Percentiles rank a stretch among this genome's conserved stretches.
Evolutionary conservation across 345 rosid genomes (phyloP).

Genomic region (Euclidium syriacum): DNA sequence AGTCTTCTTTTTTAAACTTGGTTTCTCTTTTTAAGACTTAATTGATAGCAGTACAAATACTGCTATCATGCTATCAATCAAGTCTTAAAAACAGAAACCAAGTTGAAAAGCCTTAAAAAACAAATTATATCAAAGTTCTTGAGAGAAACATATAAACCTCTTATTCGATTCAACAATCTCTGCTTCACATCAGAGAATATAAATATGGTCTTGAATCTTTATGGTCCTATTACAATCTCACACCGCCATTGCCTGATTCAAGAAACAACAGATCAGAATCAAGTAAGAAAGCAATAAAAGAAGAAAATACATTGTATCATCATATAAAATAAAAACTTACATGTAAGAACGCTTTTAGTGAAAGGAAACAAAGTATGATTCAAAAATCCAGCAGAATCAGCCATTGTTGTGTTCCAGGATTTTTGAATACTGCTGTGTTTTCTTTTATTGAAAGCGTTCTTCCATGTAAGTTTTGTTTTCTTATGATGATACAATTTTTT

Average conservation of each 20-base stretch:
- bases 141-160: neutral
- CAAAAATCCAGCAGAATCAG: neutral
- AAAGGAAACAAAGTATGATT: constrained; percentile 14
- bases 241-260: constrained; percentile 18
- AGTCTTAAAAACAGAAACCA: too few relatives aligned
- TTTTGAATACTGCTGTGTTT: neutral
- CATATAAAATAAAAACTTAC: constrained; percentile 19
- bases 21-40: neutral
- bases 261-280: neutral
- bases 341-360: constrained; percentile 30
- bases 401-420: neutral
- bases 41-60: neutral
- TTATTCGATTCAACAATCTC: neutral
- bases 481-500: neutral
- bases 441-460: constrained; percentile 29
- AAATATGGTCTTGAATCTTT: neutral
- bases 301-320: neutral
- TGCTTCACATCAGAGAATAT: neutral
- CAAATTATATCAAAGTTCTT: too few relatives aligned
- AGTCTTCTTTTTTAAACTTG: neutral
- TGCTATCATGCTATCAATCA: too few relatives aligned
- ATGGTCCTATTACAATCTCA: neutral
- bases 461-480: constrained; percentile 24
- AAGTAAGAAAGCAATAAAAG: neutral
- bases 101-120: too few relatives aligned